Conservation (phyloP, 495 filamentous ascomycete genomes). For the Penicillium alfredii region DNA sequence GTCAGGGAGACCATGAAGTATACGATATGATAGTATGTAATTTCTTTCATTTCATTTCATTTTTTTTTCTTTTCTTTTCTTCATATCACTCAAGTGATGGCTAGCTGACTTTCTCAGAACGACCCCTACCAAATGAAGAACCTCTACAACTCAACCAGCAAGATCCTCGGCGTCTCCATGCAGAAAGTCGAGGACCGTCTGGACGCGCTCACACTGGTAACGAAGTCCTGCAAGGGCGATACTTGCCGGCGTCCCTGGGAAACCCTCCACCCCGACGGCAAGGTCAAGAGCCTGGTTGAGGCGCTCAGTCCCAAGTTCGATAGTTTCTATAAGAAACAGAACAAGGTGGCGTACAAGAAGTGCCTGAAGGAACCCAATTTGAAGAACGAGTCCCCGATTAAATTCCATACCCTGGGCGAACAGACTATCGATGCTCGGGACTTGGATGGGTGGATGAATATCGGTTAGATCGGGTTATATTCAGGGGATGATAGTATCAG, state of each 20-base stretch:
- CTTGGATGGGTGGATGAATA: no score
- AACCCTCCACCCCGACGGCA: neutral
- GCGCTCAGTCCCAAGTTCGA: neutral
- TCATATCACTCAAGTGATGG: no score
- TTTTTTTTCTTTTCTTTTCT: neutral
- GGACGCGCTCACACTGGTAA: no score
- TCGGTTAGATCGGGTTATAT: no score
- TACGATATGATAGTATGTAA: slow-evolving; percentile 43
- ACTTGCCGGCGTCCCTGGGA: neutral
- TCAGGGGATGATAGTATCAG: no score
- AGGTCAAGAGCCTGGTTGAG: neutral
- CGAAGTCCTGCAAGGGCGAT: neutral
- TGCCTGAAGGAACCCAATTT: no score
- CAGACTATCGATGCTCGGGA: no score
- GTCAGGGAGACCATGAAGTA: slow-evolving; percentile 50
- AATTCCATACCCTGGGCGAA: no score
- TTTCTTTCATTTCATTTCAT: neutral
- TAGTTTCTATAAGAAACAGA: neutral
- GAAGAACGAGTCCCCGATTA: no score
- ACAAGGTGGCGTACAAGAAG: no score
- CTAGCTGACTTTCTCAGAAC: slow-evolving; percentile 22
- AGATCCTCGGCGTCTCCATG: neutral
- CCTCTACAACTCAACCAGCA: slow-evolving; percentile 22
- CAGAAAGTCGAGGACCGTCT: neutral
- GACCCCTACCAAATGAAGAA: slow-evolving; percentile 50